These are phyloP conservation scores for Quercus bicolor DNA, from an alignment of 306 rosid genomes.

Conservation along the genomic window DNA sequence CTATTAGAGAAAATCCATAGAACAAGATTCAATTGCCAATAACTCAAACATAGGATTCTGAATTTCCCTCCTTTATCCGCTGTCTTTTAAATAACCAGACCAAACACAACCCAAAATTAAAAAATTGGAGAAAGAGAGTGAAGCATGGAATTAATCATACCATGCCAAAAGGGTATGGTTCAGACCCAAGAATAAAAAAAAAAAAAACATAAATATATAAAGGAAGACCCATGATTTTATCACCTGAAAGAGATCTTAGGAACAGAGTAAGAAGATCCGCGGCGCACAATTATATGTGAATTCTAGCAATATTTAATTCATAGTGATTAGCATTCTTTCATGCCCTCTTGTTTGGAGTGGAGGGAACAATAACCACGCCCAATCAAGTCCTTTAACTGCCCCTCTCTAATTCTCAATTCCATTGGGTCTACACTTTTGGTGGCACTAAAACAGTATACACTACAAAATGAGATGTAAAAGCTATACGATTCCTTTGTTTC, in stretches of 20 bases:
- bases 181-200: constrained; percentile 7
- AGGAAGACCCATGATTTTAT: constrained; percentile 60
- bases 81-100: constrained; percentile 13
- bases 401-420: constrained; percentile 31
- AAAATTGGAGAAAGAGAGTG: constrained; percentile 10
- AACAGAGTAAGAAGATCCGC: constrained; percentile 62
- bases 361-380: constrained; percentile 83
- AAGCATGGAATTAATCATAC: constrained; percentile 1
- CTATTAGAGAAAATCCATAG: too few species aligned
- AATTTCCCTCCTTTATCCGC: not conserved
- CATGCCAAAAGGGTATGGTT: constrained; percentile 23
- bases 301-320: constrained; percentile 27
- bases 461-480: constrained; percentile 35
- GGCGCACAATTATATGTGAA: constrained; percentile 26
- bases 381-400: constrained; percentile 32
- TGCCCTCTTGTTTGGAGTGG: constrained; percentile 75
- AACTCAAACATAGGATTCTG: not conserved
- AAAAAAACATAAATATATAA: not conserved
- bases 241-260: constrained; percentile 71
- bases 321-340: constrained; percentile 35
- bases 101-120: not conserved
- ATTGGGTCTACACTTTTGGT: constrained; percentile 63
- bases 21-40: too few species aligned
- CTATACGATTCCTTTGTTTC: constrained; percentile 27
- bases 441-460: constrained; percentile 47